These are phyloP conservation scores for Helminthosporium solani DNA, from an alignment of 2,329 filamentous ascomycete genomes.

Conservation along the genomic window DNA sequence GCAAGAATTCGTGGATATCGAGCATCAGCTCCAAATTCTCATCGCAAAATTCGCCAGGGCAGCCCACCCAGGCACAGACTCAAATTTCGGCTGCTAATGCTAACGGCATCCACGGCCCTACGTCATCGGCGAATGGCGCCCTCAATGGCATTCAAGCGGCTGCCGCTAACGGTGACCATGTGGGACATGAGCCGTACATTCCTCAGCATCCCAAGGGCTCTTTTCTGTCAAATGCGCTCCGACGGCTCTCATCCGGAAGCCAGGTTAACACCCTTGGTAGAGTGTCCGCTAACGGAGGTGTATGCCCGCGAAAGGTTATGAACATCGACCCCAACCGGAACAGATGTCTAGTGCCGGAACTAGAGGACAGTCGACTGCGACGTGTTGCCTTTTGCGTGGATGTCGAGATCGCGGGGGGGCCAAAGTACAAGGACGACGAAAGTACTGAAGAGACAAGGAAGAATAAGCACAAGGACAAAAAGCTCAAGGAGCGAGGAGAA, in stretches of 20 bases:
- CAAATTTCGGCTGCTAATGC: slow-evolving; percentile 39
- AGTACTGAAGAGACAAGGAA: slow-evolving; percentile 49
- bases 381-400: slow-evolving; percentile 95
- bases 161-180: slow-evolving; percentile 24
- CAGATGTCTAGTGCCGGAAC: slow-evolving; percentile 74
- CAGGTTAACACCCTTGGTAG: slow-evolving; percentile 51
- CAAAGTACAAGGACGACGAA: slow-evolving; percentile 67
- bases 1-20: slow-evolving; percentile 85
- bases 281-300: slow-evolving; percentile 61
- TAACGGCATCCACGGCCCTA: slow-evolving; percentile 53
- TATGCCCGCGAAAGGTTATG: slow-evolving; percentile 78
- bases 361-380: slow-evolving; percentile 77
- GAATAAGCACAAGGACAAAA: slow-evolving; percentile 57
- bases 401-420: slow-evolving; percentile 90
- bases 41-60: slow-evolving; percentile 48
- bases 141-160: slow-evolving; percentile 42
- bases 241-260: slow-evolving; percentile 69
- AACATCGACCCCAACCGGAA: slow-evolving; percentile 82
- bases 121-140: slow-evolving; percentile 46
- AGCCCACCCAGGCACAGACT: slow-evolving; percentile 35
- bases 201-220: slow-evolving; percentile 75
- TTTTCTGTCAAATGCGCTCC: slow-evolving; percentile 77
- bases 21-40: slow-evolving; percentile 93
- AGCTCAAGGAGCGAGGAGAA: slow-evolving; percentile 67
- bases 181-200: slow-evolving; percentile 60